phyloP scores from a whole-genome alignment of 257 asterid genomes.

The Linaria vulgaris region DNA sequence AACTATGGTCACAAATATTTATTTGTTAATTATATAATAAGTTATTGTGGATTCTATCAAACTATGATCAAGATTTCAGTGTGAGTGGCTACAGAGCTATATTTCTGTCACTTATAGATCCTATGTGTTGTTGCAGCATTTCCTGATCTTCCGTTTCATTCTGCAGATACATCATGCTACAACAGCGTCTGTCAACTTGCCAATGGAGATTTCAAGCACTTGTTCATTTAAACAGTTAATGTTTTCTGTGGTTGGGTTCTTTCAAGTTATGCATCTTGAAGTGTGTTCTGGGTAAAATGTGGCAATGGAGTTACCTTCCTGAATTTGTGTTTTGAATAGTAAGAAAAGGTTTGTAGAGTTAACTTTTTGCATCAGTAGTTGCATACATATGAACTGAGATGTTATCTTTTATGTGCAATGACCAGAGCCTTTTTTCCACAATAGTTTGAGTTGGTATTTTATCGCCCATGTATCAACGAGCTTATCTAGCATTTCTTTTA shows the following conservation, averaged over 20 bases:
- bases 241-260: neutral
- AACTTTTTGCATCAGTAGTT: conserved; percentile 13
- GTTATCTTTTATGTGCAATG: conserved; percentile 5
- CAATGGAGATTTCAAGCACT: conserved; percentile 53
- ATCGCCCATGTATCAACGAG: too few species aligned
- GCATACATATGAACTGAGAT: conserved; percentile 21
- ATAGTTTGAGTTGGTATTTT: too few species aligned
- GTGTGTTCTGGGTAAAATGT: conserved; percentile 16
- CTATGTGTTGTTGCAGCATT: neutral
- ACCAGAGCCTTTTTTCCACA: conserved; percentile 1
- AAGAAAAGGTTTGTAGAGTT: neutral
- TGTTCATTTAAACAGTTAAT: conserved; percentile 6
- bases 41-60: too few species aligned
- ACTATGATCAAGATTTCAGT: too few species aligned
- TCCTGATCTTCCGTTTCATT: conserved; percentile 11
- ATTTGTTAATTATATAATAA: neutral
- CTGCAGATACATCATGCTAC: conserved; percentile 60
- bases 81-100: neutral
- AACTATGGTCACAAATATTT: too few species aligned
- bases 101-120: neutral
- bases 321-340: conserved; percentile 4
- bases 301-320: neutral
- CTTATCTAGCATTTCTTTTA: too few species aligned
- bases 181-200: conserved; percentile 68
- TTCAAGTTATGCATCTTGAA: neutral